Evolutionary conservation across 257 asterid genomes (phyloP), one percentile per base, ranked within the genome.

Genomic region (Solanum pennellii): DNA sequence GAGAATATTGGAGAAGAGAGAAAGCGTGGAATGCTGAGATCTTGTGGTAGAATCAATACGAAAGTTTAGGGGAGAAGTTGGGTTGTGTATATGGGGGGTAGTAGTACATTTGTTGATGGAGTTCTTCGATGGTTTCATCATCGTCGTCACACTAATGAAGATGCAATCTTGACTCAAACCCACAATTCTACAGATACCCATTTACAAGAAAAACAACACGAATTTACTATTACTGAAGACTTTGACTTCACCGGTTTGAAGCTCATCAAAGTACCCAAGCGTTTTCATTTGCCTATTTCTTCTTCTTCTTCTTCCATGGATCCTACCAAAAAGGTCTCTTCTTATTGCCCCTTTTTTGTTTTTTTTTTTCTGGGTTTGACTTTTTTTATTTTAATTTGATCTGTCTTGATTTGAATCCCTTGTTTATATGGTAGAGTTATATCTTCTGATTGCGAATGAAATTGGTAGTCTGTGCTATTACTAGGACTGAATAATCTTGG

Each of bases 71-170:
- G 6, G 68, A 37, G 87, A 69, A 69, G 31, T 35, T 21, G 42
- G 15, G 41, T 25, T 21, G 59, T 83, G 84, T 89, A 90, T 93
- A 96, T 95, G 98, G 98, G 99, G 91, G 98, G 98, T 80, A 94
- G 95, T 86, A 87, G 82, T 86, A 87, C 98, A 90, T 95, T 97
- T 86, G 98, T 97, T 94, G 98, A 95, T 87, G 95, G 94, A 56
- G 94, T 97, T 90, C 95, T 96, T 93, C 95, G 94, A 87, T 93
- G 91, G 96, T 95, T 94, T 82, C 96, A 94, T 82, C 96, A 94
- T 25, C 92, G 97, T 88, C 92, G 93, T 73, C 62, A 89, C 88
- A 88, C 59, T 84, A 69, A 92, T 89, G 94, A 88, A 49, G 84
- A 88, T 65, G 65, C 90, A 44, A 89, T 73, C 90, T 76, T 86